Evolutionary conservation across 2,329 filamentous ascomycete species (phyloP), one percentile per base, ranked within the genome.

Genomic region (Scedosporium minutisporum): DNA sequence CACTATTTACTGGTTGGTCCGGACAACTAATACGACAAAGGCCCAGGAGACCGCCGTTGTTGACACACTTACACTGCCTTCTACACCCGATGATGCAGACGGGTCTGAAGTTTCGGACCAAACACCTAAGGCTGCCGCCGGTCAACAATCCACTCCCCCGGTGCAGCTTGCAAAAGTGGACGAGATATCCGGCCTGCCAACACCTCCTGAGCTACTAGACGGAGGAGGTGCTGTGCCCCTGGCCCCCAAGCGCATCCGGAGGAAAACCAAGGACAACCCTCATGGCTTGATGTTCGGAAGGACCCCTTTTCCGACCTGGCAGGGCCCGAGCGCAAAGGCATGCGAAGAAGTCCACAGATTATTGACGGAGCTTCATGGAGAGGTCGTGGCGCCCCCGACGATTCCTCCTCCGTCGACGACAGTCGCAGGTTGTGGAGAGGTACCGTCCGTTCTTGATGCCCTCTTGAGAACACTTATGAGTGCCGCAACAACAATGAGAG

Each of bases 351-450:
- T 93, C 4, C 83, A 86, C 62, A 75, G 78, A 1, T 76, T 93
- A 2, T 81, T 96, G 0, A 81, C 85, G 1, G 77, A 79, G 12
- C 71, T 85, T 0, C 90, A 96, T 68, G 89, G 88, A 1, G 78
- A 84, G 62, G 80, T 88, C 14, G 77, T 77, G 57, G 79, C 82
- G 1, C 91, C 91, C 0, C 77, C 83, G n/a, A 82, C 79, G 1
- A 84, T 93, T 7, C 88, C 89, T 1, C 77, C 82, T 4, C 88
- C 90, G 0, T 90, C 89, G 4, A 77, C 89, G 5, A 84, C 85
- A 6, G 80, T 90, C 3, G 85, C 91, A 12, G 91, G 91, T 53
- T 85, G 82, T 66, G 82, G 82, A 4, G 80, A 85, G 66, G 82
- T 84, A 3, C 80, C 81, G 1, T 80, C 77, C 46, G 74, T 84